Conservation (phyloP, 208 protist genomes). For the Herpetomonas tarakana region DNA sequence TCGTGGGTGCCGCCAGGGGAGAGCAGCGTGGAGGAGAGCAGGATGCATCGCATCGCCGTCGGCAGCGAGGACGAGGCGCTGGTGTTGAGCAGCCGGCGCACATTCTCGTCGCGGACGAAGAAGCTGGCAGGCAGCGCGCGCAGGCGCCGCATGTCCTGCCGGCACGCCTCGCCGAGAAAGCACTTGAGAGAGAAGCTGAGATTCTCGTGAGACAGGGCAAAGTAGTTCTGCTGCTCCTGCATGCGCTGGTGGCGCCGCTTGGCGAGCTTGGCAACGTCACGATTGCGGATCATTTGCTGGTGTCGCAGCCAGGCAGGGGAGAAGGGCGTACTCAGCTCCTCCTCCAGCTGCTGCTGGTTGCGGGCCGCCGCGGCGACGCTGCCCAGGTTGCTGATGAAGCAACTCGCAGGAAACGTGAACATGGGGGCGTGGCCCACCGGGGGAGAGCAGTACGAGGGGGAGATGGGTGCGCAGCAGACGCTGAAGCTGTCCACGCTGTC, state of each 20-base stretch:
- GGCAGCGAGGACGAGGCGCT: slow-evolving; percentile 5
- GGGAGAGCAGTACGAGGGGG: neutral
- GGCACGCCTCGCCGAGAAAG: slow-evolving; percentile 32
- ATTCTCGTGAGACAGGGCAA: slow-evolving; percentile 12
- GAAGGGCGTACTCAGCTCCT: slow-evolving; percentile 7
- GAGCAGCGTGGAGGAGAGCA: slow-evolving; percentile 21
- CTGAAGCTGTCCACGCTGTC: neutral
- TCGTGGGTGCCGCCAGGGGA: slow-evolving; percentile 7
- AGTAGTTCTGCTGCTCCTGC: slow-evolving; percentile 19
- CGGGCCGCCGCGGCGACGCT: neutral
- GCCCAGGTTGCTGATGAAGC: neutral
- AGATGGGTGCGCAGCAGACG: neutral
- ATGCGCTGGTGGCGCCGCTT: slow-evolving; percentile 21
- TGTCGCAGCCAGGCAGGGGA: neutral
- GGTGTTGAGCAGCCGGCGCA: slow-evolving; percentile 4
- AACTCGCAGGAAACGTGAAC: neutral
- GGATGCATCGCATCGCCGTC: slow-evolving; percentile 15
- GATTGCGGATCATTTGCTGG: slow-evolving; percentile 7
- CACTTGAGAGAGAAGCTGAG: slow-evolving; percentile 32
- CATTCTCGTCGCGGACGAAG: slow-evolving; percentile 19
- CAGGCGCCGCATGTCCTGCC: slow-evolving; percentile 25
- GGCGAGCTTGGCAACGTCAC: slow-evolving; percentile 14
- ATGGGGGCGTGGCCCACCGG: neutral
- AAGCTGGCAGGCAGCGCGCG: slow-evolving; percentile 20
- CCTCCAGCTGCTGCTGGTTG: neutral